These are phyloP conservation scores for Suillus clintonianus DNA, from an alignment of 768 basidiomycete species.

Conservation along the genomic window DNA sequence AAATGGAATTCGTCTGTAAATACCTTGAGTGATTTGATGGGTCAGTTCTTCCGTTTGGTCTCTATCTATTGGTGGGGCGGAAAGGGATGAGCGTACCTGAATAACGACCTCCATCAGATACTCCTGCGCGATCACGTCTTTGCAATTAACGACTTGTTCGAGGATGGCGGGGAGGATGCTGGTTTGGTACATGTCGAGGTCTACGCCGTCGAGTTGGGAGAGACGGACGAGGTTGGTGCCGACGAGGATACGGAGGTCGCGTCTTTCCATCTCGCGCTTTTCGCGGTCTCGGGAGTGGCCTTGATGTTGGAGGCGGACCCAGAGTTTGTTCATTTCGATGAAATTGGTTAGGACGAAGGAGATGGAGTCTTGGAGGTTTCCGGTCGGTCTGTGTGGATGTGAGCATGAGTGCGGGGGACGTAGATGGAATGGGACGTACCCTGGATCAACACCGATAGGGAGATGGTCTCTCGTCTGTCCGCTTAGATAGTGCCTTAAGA, in stretches of 20 bases:
- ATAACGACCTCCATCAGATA: constrained; percentile 99
- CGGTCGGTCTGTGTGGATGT: constrained; percentile 61
- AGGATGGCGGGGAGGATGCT: constrained; percentile 89
- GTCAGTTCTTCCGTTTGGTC: background rate
- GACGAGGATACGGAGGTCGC: constrained; percentile 92
- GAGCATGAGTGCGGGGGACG: background rate
- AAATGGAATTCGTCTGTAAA: constrained; percentile 99
- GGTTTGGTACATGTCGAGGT: constrained; percentile 85
- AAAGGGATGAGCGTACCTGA: constrained; percentile 57
- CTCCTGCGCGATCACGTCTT: constrained; percentile 98
- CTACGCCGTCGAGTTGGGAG: constrained; percentile 94
- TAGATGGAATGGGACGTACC: constrained; percentile 50
- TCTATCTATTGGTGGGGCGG: background rate
- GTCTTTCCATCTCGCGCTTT: constrained; percentile 94
- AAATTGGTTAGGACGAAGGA: constrained; percentile 97
- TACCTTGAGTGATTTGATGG: constrained; percentile 52
- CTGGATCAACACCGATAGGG: constrained; percentile 81
- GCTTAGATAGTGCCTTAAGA: constrained; percentile 93
- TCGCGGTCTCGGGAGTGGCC: constrained; percentile 97
- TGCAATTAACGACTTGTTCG: constrained; percentile 97
- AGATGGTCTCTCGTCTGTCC: constrained; percentile 96
- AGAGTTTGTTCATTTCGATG: constrained; percentile 99
- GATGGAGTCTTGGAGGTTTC: constrained; percentile 93
- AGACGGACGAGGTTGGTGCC: constrained; percentile 97
- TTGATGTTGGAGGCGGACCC: constrained; percentile 98